Evolutionary conservation across 2,329 filamentous ascomycete genomes (phyloP), one percentile per base, ranked within the genome.

Genomic region (Exophiala phaeomuriformis): DNA sequence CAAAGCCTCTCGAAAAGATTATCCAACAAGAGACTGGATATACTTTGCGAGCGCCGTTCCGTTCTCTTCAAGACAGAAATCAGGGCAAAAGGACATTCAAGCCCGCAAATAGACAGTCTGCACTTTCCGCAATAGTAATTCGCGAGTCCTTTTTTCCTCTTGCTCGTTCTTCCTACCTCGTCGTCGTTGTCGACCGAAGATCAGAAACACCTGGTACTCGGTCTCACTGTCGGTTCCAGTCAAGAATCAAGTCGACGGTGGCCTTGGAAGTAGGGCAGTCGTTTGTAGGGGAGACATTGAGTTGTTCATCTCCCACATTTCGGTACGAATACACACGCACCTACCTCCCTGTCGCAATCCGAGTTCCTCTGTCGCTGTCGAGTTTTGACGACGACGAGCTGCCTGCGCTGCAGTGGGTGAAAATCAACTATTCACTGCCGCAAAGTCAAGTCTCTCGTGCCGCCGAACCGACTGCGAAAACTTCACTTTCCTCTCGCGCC

Each of bases 241-340:
- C 52, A 49, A 53, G 44, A 53, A 35, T 55, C 52, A 50, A 41
- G 41, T 51, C 46, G 49, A 53, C 50, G 19, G 51, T 51, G 42
- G 42, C 29, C 32, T 53, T 43, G 53, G 39, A 48, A 59, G 45
- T 56, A 57, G 48, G 54, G 54, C 57, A 59, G 57, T 59, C 56
- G 57, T 52, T 72, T 75, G 77, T 77, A 76, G 88, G 89, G 87
- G 90, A 95, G 86, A 90, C 90, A 95, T 95, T 95, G 73, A 85
- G 71, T 95, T 95, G 90, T 95, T 89, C 77, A 87, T 95, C 90
- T 95, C 89, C 86, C 81, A 74, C 80, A 79, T 57, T 71, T 80
- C 70, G 78, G 75, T 77, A 77, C 71, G 74, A 60, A 57, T 28
- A 32, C 48, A 51, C 51, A 46, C 47, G 44, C 53, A 51, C 47